Evolutionary conservation across 2,329 filamentous ascomycete species (phyloP).

Genomic region (Phaeoacremonium minimum): DNA sequence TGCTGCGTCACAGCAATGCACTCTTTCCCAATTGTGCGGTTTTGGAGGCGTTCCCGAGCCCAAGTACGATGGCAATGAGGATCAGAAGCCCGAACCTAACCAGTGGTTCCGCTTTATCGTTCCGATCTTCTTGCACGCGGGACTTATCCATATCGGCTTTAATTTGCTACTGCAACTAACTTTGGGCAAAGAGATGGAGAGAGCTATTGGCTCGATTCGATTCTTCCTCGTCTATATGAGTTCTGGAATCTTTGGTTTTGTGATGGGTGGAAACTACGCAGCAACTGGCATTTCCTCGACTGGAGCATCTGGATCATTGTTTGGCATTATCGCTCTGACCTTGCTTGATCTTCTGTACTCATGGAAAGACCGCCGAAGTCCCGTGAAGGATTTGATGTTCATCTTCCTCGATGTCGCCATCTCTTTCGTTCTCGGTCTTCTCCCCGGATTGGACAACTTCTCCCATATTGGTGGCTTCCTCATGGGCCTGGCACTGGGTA

Average conservation of each 20-base stretch:
- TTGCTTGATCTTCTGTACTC: slow-evolving; percentile 90
- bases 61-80: slow-evolving; percentile 43
- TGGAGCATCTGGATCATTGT: slow-evolving; percentile 85
- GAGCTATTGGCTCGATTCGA: slow-evolving; percentile 79
- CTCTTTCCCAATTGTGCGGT: slow-evolving; percentile 77
- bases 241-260: slow-evolving; percentile 91
- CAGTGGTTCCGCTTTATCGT: slow-evolving; percentile 97
- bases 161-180: slow-evolving; percentile 91
- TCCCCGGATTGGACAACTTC: slow-evolving; percentile 95
- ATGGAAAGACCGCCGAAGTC: slow-evolving; percentile 74
- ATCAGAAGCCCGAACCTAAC: slow-evolving; percentile 63
- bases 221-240: slow-evolving; percentile 88
- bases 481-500: slow-evolving; percentile 82
- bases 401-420: slow-evolving; percentile 82
- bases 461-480: slow-evolving; percentile 94
- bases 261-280: slow-evolving; percentile 91
- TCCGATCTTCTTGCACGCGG: slow-evolving; percentile 93
- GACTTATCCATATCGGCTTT: slow-evolving; percentile 91
- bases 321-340: slow-evolving; percentile 84
- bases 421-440: slow-evolving; percentile 84
- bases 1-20: slow-evolving; percentile 53
- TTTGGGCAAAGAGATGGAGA: slow-evolving; percentile 88
- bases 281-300: slow-evolving; percentile 76
- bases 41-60: slow-evolving; percentile 74
- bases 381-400: slow-evolving; percentile 81